These are phyloP conservation scores for Bauhinia variegata DNA, from an alignment of 306 rosid species.

Conservation along the genomic window DNA sequence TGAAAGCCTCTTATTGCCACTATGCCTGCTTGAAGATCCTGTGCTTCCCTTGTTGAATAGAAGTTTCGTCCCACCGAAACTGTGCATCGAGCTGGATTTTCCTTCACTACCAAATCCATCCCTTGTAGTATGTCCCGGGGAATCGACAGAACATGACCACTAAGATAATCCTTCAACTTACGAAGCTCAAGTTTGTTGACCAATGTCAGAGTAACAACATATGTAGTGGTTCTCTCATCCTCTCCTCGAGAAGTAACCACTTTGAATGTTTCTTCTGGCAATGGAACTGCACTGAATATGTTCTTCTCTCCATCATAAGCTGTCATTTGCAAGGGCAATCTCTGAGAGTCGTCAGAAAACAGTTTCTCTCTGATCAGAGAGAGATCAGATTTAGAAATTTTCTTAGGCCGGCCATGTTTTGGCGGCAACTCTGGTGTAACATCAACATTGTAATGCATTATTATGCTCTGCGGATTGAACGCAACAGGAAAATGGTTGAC, in stretches of 20 bases:
- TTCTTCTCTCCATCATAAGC: constrained; percentile 75
- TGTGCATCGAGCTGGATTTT: constrained; percentile 61
- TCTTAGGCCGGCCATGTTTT: constrained; percentile 47
- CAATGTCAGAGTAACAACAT: constrained; percentile 48
- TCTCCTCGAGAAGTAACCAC: constrained; percentile 63
- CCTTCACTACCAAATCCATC: constrained; percentile 75
- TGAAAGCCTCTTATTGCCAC: constrained; percentile 60
- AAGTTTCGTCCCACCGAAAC: constrained; percentile 60
- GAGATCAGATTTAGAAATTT: constrained; percentile 53
- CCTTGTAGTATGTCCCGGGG: constrained; percentile 83
- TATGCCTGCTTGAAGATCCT: constrained; percentile 59
- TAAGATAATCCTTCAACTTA: constrained; percentile 62
- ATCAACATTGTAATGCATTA: constrained; percentile 60
- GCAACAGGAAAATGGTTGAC: constrained; percentile 61
- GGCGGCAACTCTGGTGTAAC: constrained; percentile 51
- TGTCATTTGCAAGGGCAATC: constrained; percentile 58
- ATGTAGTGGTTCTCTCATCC: constrained; percentile 46
- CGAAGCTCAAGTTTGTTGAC: constrained; percentile 51
- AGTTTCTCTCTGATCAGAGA: constrained; percentile 57
- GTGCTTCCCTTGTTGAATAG: constrained; percentile 46
- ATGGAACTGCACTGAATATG: constrained; percentile 59
- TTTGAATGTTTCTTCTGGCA: constrained; percentile 58
- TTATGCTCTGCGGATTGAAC: constrained; percentile 46
- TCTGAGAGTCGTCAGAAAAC: constrained; percentile 51
- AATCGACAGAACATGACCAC: constrained; percentile 36